phyloP scores from a whole-genome alignment of 805 yeast species.

The Zygoascus tannicola region DNA sequence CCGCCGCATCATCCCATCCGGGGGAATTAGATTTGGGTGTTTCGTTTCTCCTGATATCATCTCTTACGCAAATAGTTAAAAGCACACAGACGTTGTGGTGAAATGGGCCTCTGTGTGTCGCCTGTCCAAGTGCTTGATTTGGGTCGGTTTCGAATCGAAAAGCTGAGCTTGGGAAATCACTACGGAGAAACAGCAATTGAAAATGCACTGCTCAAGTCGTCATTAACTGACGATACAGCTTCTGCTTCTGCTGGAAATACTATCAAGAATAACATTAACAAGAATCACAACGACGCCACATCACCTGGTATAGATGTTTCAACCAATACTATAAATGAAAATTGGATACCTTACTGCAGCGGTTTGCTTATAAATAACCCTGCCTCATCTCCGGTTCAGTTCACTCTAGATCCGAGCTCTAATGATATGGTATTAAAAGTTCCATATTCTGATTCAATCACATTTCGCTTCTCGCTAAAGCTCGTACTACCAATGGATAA shows the following conservation, averaged over 20 bases:
- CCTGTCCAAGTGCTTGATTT: background rate
- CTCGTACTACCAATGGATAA: slow-evolving; percentile 14
- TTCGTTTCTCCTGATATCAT: too few relatives aligned
- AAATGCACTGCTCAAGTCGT: background rate
- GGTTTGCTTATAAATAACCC: background rate
- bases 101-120: background rate
- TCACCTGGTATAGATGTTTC: too few relatives aligned
- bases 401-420: background rate
- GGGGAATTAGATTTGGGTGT: too few relatives aligned
- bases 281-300: background rate
- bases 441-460: slow-evolving; percentile 12
- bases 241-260: too few relatives aligned
- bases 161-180: background rate
- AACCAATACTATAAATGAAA: too few relatives aligned
- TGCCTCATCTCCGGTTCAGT: background rate
- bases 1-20: too few relatives aligned
- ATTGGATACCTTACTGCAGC: background rate
- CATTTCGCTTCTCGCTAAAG: slow-evolving; percentile 13
- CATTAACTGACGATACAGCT: background rate
- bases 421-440: slow-evolving; percentile 14
- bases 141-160: background rate
- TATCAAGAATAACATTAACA: background rate
- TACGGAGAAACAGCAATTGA: background rate
- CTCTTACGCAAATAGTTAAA: too few relatives aligned
- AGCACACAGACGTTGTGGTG: too few relatives aligned